Evolutionary conservation across 345 rosid species (phyloP).

Genomic region (Litchi chinensis): DNA sequence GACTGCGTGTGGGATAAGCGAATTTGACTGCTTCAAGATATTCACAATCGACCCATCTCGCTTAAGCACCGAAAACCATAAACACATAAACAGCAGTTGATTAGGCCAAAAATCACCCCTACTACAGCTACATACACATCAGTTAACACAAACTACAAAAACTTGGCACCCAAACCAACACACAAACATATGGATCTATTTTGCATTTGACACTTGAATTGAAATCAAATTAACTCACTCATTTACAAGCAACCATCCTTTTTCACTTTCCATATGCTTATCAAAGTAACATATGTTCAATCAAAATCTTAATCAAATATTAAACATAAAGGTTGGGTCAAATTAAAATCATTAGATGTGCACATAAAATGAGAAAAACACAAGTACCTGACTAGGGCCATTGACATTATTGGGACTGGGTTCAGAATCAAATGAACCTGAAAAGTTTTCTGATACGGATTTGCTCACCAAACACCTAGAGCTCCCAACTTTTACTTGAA

Average conservation of each 20-base stretch:
- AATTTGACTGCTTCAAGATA: conserved; percentile 73
- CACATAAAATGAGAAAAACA: neutral
- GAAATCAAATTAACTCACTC: neutral
- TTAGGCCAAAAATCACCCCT: neutral
- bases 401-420: conserved; percentile 30
- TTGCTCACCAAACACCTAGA: conserved; percentile 43
- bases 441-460: conserved; percentile 42
- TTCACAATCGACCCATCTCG: conserved; percentile 42
- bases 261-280: neutral
- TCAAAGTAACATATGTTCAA: neutral
- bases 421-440: conserved; percentile 37
- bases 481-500: conserved; percentile 27
- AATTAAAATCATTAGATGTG: neutral
- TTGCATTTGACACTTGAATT: neutral
- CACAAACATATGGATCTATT: neutral
- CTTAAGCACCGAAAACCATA: conserved; percentile 37
- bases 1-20: conserved; percentile 82
- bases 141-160: conserved; percentile 12
- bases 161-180: neutral
- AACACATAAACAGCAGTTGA: conserved; percentile 9
- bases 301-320: neutral
- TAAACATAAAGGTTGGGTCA: neutral
- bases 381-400: conserved; percentile 48
- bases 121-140: conserved; percentile 8
- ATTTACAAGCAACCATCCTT: neutral